phyloP scores from a whole-genome alignment of 768 basidiomycete species.

The Boletellus emodensis region DNA sequence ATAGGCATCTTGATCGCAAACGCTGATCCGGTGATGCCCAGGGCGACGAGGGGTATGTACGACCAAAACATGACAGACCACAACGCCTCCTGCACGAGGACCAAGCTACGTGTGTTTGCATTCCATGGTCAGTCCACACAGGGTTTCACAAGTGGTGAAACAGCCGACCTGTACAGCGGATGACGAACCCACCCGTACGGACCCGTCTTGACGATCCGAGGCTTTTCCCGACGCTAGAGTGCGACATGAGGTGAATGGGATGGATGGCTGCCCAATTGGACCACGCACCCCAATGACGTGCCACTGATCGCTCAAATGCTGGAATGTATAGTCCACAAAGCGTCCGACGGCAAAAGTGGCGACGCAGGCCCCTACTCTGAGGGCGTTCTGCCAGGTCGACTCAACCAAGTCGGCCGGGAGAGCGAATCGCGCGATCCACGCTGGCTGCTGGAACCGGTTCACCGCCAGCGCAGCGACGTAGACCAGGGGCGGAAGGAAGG shows the following conservation, averaged over 20 bases:
- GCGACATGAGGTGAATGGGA: background rate
- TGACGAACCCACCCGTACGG: constrained; percentile 35
- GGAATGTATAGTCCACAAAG: background rate
- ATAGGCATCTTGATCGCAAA: constrained; percentile 32
- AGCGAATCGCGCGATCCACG: constrained; percentile 26
- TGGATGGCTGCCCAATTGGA: background rate
- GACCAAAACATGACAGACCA: constrained; percentile 32
- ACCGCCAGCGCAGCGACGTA: constrained; percentile 23
- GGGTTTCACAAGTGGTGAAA: background rate
- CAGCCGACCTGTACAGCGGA: constrained; percentile 27
- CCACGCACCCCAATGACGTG: constrained; percentile 24
- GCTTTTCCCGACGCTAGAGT: constrained; percentile 26
- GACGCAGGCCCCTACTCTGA: constrained; percentile 21
- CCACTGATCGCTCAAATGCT: constrained; percentile 26
- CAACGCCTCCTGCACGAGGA: constrained; percentile 19
- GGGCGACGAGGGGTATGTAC: constrained; percentile 22
- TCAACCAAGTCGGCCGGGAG: constrained; percentile 11
- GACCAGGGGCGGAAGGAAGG: constrained; percentile 16
- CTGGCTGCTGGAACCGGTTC: constrained; percentile 27
- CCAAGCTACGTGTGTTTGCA: constrained; percentile 1
- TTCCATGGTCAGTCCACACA: background rate
- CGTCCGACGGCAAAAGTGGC: constrained; percentile 5
- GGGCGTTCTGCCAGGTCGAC: constrained; percentile 5
- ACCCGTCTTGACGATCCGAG: constrained; percentile 29
- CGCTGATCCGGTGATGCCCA: constrained; percentile 14